Conservation (phyloP, 768 basidiomycete genomes). For the Lentinus tigrinus region DNA sequence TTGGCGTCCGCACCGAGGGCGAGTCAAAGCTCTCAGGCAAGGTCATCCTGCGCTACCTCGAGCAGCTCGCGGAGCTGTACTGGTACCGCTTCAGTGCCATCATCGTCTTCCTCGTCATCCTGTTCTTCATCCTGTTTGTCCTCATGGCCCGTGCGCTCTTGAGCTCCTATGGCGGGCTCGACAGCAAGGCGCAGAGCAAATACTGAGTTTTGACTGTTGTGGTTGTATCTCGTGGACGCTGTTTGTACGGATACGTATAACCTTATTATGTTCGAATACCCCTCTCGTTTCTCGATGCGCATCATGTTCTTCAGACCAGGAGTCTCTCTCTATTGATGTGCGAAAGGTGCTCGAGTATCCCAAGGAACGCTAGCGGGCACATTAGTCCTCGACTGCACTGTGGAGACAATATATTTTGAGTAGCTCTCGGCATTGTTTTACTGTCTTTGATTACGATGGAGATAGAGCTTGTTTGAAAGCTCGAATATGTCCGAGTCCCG, state of each 20-base stretch:
- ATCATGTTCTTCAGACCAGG: too few species aligned
- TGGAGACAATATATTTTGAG: too few species aligned
- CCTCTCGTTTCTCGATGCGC: not conserved
- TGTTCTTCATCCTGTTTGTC: constrained; percentile 14
- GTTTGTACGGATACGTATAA: constrained; percentile 16
- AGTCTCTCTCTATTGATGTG: too few species aligned
- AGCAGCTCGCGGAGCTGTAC: constrained; percentile 30
- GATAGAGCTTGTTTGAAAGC: too few species aligned
- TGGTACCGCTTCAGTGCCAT: constrained; percentile 26
- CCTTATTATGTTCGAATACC: constrained; percentile 5
- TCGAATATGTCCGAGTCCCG: too few species aligned
- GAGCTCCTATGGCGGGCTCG: constrained; percentile 2
- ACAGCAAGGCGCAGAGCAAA: constrained; percentile 13
- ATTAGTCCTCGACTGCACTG: too few species aligned
- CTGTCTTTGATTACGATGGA: too few species aligned
- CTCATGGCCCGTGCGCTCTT: constrained; percentile 9
- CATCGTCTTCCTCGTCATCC: constrained; percentile 18
- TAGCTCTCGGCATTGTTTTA: too few species aligned
- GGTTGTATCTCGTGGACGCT: not conserved
- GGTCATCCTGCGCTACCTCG: constrained; percentile 30
- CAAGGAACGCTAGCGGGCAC: constrained; percentile 3
- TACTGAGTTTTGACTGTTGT: not conserved
- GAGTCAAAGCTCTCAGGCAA: constrained; percentile 31
- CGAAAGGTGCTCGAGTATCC: constrained; percentile 4
- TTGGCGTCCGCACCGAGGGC: constrained; percentile 30